These are phyloP conservation scores for Orbilia quercus DNA, from an alignment of 2,329 filamentous ascomycete species.

Conservation along the genomic window DNA sequence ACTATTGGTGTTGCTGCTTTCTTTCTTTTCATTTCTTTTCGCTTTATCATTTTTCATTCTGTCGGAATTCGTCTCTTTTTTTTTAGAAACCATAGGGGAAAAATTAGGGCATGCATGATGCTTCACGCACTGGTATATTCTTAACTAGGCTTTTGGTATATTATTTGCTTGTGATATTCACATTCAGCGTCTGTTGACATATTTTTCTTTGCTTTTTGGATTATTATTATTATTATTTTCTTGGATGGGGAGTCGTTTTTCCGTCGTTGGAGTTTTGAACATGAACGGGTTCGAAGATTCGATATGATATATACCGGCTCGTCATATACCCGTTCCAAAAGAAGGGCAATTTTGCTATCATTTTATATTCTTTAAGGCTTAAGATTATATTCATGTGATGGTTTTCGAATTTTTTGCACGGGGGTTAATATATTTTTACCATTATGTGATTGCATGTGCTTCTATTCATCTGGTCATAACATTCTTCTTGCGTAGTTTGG, in stretches of 20 bases:
- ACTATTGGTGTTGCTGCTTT: neutral
- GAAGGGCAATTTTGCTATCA: neutral
- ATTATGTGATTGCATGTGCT: too few species aligned
- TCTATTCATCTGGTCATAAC: too few species aligned
- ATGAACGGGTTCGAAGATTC: conserved; percentile 5
- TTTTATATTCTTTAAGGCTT: too few species aligned
- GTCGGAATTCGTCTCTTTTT: conserved; percentile 4
- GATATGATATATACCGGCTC: neutral
- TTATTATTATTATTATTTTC: too few species aligned
- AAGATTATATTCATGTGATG: too few species aligned
- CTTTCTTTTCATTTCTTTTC: too few species aligned
- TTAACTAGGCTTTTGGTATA: too few species aligned
- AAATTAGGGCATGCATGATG: conserved; percentile 4
- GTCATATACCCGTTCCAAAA: neutral
- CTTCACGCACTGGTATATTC: too few species aligned
- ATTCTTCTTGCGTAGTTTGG: too few species aligned
- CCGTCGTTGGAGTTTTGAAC: conserved; percentile 15
- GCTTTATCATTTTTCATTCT: too few species aligned
- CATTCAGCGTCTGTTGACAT: neutral
- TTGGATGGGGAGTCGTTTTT: neutral
- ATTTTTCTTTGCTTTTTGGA: conserved; percentile 4
- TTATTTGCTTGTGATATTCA: conserved; percentile 2
- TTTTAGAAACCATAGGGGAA: neutral
- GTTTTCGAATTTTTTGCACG: neutral
- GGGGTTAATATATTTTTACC: too few species aligned